phyloP scores from a whole-genome alignment of 2,329 filamentous ascomycete genomes.

The Huntiella savannae region DNA sequence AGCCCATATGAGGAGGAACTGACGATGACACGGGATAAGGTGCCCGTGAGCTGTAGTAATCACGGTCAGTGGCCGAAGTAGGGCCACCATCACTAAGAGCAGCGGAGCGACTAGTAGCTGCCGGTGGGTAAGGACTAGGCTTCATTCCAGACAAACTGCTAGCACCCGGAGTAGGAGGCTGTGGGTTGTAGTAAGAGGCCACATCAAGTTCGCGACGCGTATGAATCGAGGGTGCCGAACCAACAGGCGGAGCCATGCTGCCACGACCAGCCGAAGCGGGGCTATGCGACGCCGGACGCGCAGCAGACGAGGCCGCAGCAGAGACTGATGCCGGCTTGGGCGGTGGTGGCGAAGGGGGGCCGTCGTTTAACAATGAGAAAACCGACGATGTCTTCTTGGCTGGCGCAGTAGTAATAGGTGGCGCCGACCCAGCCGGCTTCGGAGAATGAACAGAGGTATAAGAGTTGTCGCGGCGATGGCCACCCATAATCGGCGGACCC shows the following conservation, averaged over 20 bases:
- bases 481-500: not conserved
- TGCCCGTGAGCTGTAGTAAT: conserved; percentile 28
- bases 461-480: conserved; percentile 7
- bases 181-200: conserved; percentile 25
- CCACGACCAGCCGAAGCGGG: conserved; percentile 21
- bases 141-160: conserved; percentile 34
- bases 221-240: conserved; percentile 17
- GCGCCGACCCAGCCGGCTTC: conserved; percentile 14
- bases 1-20: conserved; percentile 14
- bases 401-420: conserved; percentile 15
- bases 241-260: conserved; percentile 20
- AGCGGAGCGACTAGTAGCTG: conserved; percentile 25
- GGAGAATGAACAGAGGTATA: conserved; percentile 1
- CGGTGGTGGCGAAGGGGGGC: conserved; percentile 28
- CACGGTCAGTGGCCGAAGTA: conserved; percentile 21
- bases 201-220: conserved; percentile 30
- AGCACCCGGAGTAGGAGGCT: conserved; percentile 20
- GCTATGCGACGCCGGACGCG: conserved; percentile 29
- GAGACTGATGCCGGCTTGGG: conserved; percentile 26
- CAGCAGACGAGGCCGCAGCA: conserved; percentile 24
- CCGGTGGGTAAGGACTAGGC: conserved; percentile 27
- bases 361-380: conserved; percentile 44
- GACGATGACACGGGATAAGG: conserved; percentile 17
- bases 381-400: conserved; percentile 42
- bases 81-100: conserved; percentile 21